phyloP scores from a whole-genome alignment of 1,284 basidiomycete species.

The Violaceomyces palustris region DNA sequence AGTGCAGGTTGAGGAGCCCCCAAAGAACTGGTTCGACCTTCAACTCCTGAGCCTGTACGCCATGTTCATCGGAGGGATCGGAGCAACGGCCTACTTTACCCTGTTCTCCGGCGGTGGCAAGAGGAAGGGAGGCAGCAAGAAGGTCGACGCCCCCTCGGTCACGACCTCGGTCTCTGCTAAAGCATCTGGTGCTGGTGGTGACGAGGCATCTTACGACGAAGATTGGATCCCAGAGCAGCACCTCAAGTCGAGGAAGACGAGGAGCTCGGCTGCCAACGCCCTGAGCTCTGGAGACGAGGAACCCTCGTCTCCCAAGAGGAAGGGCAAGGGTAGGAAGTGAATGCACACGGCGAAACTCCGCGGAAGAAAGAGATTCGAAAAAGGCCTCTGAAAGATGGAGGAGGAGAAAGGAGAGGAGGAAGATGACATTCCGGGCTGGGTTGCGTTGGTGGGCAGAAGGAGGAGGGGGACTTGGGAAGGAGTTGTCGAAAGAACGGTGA shows the following conservation, averaged over 20 bases:
- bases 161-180: constrained; percentile 1
- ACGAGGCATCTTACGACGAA: constrained; percentile 8
- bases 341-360: too few species aligned
- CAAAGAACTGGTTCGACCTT: constrained; percentile 45
- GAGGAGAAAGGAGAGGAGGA: too few species aligned
- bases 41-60: constrained; percentile 46
- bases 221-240: constrained; percentile 32
- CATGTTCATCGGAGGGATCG: constrained; percentile 18
- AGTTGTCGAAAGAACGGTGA: too few species aligned
- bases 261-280: constrained; percentile 14
- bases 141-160: constrained; percentile 21
- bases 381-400: too few species aligned
- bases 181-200: too few species aligned
- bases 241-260: constrained; percentile 17
- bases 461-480: too few species aligned
- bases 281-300: constrained; percentile 33
- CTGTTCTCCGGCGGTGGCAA: constrained; percentile 22
- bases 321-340: constrained; percentile 26
- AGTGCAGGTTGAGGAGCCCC: constrained; percentile 47
- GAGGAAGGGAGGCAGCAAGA: constrained; percentile 12
- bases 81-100: constrained; percentile 21
- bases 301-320: constrained; percentile 17
- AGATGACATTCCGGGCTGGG: too few species aligned
- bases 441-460: too few species aligned
- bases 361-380: too few species aligned